Base-by-base conservation (phyloP, 345 rosid species). In the Kandelia obovata region DNA sequence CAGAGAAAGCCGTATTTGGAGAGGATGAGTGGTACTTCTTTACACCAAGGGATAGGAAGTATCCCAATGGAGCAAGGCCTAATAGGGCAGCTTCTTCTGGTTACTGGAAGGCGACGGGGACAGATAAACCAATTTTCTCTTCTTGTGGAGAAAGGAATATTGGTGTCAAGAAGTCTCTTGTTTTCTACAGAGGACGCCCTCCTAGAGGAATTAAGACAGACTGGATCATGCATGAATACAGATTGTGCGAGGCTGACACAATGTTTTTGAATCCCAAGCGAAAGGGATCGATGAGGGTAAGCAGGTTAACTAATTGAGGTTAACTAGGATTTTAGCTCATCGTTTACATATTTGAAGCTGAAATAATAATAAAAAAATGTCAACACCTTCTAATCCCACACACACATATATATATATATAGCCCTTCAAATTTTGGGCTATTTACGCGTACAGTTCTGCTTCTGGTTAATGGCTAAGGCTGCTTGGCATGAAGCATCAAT, bases 181-280 rank as follows among this genome's bases (percentile, higher is more conserved):
- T 78, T 16, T 78, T 78, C 72, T 78, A 73, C 26, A 66, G 62
- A 25, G 81, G 81, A 31, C 74, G 72, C 2, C 78, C 78, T 34
- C 81, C 69, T 0, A 78, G 57, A 73, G 81, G 78, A 65, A 58
- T 70, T 13, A 73, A 78, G 56, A 78, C 75, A 7, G 75, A 73
- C 27, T 73, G 78, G 81, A 73, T 73, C 72, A 78, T 78, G 81
- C 77, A 78, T 32, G 81, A 78, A 53, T 78, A 78, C 56, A 66
- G 81, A 43, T 62, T 73, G 75, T 52, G 8, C 0, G 30, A 56
- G 28, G 28, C 63, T n/a, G 68, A 73, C 19, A 26, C 71, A 13
- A 16, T 55, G 47, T 2, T 56, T 34, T 61, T 26, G 62, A 67
- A 35, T 39, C 64, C 77, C 23, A 73, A 62, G 53, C 39, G 51